Evolutionary conservation across 768 basidiomycete genomes (phyloP), one percentile per base, ranked within the genome.

Genomic region (Termitomyces sp.): DNA sequence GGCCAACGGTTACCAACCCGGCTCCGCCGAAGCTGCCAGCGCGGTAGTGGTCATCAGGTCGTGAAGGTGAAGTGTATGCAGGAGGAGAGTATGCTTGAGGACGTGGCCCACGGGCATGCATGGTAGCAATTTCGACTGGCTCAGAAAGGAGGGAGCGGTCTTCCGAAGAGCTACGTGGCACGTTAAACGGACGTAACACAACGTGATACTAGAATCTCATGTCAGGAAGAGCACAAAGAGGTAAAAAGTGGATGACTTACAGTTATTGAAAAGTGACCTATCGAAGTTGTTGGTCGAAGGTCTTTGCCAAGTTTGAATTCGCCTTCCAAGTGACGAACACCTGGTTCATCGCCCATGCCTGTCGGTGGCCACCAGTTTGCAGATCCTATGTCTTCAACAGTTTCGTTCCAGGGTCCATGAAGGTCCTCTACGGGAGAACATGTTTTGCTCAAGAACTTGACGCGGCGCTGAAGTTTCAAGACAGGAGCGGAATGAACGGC

Each of bases 231-330:
- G 27, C 23, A 45, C 21, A 32, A 32, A 50, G 34, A 19, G 14
- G 25, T n/a, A 11, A 3, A n/a, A 56, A 27, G 28, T 11, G 23
- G 27, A 23, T 19, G n/a, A 42, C 77, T 67, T 58, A 81, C 79
- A 54, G 75, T 76, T 55, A 83, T 74, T 60, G 75, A 77, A 68
- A 81, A 82, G 60, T 77, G 76, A 19, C 75, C 78, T 63, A 82
- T 74, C 50, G 75, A 71, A 41, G 77, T 77, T 17, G 79, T 72
- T 19, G 81, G 80, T 48, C 78, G 64, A 28, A 83, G 68, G 56
- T 81, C 79, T 65, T 82, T 82, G 14, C 76, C 65, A 2, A 83
- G 69, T 34, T 70, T 72, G 42, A 83, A 79, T 64, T 83, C 81
- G 6, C 81, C 81, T 60, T 81, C 78, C 27, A 82, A 68, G 55